Evolutionary conservation across 2,329 filamentous ascomycete genomes (phyloP), one percentile per base, ranked within the genome.

Genomic region (Aaosphaeria pasadenensis): DNA sequence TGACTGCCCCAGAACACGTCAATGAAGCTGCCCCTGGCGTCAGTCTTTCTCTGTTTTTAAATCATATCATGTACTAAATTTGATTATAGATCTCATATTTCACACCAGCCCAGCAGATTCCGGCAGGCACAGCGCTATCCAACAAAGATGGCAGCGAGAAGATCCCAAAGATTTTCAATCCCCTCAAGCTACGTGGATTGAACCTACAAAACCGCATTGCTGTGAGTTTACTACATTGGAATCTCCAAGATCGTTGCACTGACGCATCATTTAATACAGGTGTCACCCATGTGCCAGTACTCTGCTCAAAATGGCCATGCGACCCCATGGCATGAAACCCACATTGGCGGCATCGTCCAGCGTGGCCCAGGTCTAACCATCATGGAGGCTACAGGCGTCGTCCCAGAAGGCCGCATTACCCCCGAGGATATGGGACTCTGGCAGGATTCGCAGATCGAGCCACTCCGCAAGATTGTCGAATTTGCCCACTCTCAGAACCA

Each of bases 341-440:
- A 95, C 63, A 77, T 92, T 29, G 89, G 90, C 48, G 85, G 89
- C 51, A 91, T 91, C 57, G 80, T 89, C 24, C 77, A 86, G 49
- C 83, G 87, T 47, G 91, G 91, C 9, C 85, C 88, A 0, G 87
- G 83, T 1, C 75, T 95, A 13, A 75, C 86, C 43, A 82, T 91
- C 50, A 77, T 91, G 48, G 91, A 96, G 73, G 89, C 91, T 29
- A 91, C 88, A 1, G 77, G 84, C 31, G 87, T 95, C 0, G 76
- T 82, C 7, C 72, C 88, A 5, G 84, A 91, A 57, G 91, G 91
- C 30, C 82, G 91, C 47, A 95, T 95, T 74, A 87, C 88, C 1
- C 89, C 90, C 1, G 78, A 91, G 66, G 88, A 92, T 66, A 73
- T 76, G 9, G 90, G 91, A 1, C 73, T 96, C 6, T 96, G 91